Conservation (phyloP, 306 rosid genomes). For the Leucaena leucocephala region DNA sequence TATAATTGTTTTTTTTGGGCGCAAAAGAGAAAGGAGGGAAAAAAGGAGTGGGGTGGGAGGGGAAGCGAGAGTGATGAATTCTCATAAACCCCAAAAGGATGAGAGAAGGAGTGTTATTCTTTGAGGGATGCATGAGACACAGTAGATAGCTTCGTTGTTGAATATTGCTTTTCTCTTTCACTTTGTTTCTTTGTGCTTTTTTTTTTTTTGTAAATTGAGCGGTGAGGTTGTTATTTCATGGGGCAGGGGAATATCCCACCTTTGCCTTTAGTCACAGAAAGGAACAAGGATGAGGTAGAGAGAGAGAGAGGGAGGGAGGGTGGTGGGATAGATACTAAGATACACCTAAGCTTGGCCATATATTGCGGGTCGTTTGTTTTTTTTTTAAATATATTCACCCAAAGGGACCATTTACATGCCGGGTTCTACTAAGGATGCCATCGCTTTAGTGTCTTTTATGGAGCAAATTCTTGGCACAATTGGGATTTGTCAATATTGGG, state of each 20-base stretch:
- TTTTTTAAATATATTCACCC: background rate
- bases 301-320: constrained; percentile 25
- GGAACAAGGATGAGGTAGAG: background rate
- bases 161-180: constrained; percentile 33
- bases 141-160: constrained; percentile 23
- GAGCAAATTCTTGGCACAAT: background rate
- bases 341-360: constrained; percentile 23
- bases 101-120: no score
- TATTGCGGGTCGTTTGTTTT: background rate
- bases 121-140: background rate
- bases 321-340: constrained; percentile 29
- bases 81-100: background rate
- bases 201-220: background rate
- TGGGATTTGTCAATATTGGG: constrained; percentile 39
- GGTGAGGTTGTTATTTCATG: constrained; percentile 16
- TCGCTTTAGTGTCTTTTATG: constrained; percentile 21
- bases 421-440: background rate
- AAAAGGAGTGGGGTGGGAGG: background rate
- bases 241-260: constrained; percentile 37
- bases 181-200: constrained; percentile 37
- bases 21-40: background rate
- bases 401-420: constrained; percentile 34
- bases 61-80: background rate
- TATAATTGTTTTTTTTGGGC: background rate
- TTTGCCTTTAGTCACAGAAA: constrained; percentile 7